These are phyloP conservation scores for Penicillium psychrofluorescens DNA, from an alignment of 495 filamentous ascomycete species.

Conservation along the genomic window DNA sequence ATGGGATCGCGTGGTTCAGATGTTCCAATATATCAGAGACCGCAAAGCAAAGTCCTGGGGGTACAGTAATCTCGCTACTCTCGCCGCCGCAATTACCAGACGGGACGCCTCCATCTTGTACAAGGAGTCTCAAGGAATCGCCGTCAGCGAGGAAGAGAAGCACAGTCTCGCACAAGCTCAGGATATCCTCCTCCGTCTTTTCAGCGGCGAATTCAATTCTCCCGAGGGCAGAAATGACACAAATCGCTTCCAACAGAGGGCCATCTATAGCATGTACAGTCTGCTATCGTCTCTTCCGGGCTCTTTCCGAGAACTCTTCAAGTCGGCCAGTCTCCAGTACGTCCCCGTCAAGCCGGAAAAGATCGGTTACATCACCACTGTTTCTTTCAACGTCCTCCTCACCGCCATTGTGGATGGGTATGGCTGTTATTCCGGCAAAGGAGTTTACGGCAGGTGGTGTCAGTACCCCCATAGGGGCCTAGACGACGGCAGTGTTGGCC, in stretches of 20 bases:
- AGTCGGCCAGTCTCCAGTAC: conserved; percentile 10
- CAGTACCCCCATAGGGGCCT: conserved; percentile 16
- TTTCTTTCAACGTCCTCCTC: conserved; percentile 43
- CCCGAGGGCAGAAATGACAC: conserved; percentile 7
- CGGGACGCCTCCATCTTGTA: conserved; percentile 20
- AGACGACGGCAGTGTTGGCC: conserved; percentile 21
- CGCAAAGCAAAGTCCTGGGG: conserved; percentile 37
- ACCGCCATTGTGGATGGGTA: conserved; percentile 37
- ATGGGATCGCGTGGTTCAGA: conserved; percentile 40
- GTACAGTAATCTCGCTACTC: conserved; percentile 35
- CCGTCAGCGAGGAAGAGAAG: conserved; percentile 2
- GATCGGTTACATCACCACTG: conserved; percentile 20
- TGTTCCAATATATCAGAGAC: conserved; percentile 36
- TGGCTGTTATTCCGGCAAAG: conserved; percentile 33
- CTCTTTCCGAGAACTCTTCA: conserved; percentile 11
- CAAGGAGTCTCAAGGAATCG: conserved; percentile 1
- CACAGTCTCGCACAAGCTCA: conserved; percentile 18
- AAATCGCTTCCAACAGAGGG: conserved; percentile 19
- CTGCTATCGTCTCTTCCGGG: conserved; percentile 24
- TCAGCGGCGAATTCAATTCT: conserved; percentile 26
- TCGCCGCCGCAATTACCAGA: conserved; percentile 36
- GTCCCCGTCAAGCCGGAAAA: conserved; percentile 6
- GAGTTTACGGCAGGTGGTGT: conserved; percentile 40
- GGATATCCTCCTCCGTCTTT: conserved; percentile 24
- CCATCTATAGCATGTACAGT: conserved; percentile 18